Percentiles rank a stretch among this genome's conserved stretches.
Conservation (phyloP, 768 basidiomycete genomes). For the Chalciporus chontae region DNA sequence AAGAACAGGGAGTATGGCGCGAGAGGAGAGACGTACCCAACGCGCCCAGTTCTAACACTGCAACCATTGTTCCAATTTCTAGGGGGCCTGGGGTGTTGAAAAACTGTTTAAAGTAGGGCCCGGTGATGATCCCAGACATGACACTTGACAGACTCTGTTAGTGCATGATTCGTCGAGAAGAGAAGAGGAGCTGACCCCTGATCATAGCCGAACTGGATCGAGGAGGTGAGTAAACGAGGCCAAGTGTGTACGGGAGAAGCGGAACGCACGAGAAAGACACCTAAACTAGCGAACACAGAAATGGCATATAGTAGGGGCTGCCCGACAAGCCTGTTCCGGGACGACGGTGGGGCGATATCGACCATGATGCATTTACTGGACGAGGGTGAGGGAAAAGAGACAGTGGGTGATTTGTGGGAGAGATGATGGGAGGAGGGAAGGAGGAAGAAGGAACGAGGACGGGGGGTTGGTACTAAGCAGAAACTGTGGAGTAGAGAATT, state of each 20-base stretch:
- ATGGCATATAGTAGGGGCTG: slow-evolving; percentile 76
- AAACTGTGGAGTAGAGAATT: slow-evolving; percentile 17
- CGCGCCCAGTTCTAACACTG: slow-evolving; percentile 90
- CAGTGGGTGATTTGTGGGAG: neutral
- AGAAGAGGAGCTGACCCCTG: slow-evolving; percentile 56
- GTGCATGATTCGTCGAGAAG: slow-evolving; percentile 4
- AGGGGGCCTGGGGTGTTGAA: slow-evolving; percentile 75
- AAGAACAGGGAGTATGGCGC: neutral
- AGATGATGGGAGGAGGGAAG: slow-evolving; percentile 15
- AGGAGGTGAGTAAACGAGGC: neutral
- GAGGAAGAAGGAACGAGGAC: too few species aligned
- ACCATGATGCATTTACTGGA: slow-evolving; percentile 55
- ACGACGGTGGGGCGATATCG: slow-evolving; percentile 23
- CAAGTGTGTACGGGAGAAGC: neutral
- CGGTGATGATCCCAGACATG: slow-evolving; percentile 91
- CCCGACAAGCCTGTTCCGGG: slow-evolving; percentile 62
- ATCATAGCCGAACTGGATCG: slow-evolving; percentile 73
- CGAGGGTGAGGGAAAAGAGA: slow-evolving; percentile 4
- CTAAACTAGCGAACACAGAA: slow-evolving; percentile 77
- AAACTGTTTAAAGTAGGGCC: slow-evolving; percentile 75
- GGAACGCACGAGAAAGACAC: slow-evolving; percentile 73
- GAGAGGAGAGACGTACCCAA: slow-evolving; percentile 54
- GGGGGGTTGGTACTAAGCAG: too few species aligned
- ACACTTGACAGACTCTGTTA: slow-evolving; percentile 45
- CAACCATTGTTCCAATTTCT: slow-evolving; percentile 90